phyloP scores from a whole-genome alignment of 345 rosid species.

The Hibiscus syriacus region DNA sequence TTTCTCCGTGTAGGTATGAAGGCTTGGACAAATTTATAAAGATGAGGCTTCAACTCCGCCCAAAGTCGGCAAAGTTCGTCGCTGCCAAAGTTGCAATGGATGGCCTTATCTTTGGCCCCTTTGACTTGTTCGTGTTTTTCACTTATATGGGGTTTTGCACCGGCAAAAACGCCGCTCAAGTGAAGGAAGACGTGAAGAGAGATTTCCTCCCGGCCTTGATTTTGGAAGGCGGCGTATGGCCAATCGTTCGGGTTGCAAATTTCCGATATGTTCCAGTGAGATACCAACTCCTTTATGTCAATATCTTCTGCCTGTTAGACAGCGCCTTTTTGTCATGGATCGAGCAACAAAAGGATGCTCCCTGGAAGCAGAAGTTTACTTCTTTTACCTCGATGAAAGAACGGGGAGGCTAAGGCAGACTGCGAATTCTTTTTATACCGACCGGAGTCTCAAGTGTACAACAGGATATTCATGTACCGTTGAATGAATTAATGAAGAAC shows the following conservation, averaged over 20 bases:
- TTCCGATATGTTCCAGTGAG: constrained; percentile 77
- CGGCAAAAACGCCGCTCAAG: constrained; percentile 57
- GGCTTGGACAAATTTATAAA: constrained; percentile 69
- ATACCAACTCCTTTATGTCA: constrained; percentile 85
- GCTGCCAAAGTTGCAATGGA: constrained; percentile 88
- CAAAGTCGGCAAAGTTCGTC: constrained; percentile 62
- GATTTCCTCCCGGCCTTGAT: constrained; percentile 89
- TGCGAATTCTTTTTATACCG: constrained; percentile 19
- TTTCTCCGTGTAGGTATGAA: constrained; percentile 53
- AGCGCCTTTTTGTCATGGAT: constrained; percentile 81
- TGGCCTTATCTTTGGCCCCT: constrained; percentile 74
- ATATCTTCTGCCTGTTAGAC: constrained; percentile 82
- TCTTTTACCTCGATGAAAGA: constrained; percentile 45
- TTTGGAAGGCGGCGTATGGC: constrained; percentile 88
- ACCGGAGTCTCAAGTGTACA: not conserved
- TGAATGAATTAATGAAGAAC: constrained; percentile 5
- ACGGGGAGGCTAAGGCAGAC: constrained; percentile 38
- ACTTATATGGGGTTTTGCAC: constrained; percentile 79
- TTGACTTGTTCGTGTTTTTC: constrained; percentile 72
- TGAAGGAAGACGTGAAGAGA: constrained; percentile 80
- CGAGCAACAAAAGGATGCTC: constrained; percentile 89
- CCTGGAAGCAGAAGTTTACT: constrained; percentile 89
- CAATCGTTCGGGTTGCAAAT: constrained; percentile 81
- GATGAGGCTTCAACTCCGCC: constrained; percentile 44
- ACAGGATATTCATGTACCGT: not conserved